Percentiles rank a stretch among this genome's conserved stretches.
Evolutionary conservation across 2,329 filamentous ascomycete genomes (phyloP).

Genomic region (Cladophialophora exuberans): DNA sequence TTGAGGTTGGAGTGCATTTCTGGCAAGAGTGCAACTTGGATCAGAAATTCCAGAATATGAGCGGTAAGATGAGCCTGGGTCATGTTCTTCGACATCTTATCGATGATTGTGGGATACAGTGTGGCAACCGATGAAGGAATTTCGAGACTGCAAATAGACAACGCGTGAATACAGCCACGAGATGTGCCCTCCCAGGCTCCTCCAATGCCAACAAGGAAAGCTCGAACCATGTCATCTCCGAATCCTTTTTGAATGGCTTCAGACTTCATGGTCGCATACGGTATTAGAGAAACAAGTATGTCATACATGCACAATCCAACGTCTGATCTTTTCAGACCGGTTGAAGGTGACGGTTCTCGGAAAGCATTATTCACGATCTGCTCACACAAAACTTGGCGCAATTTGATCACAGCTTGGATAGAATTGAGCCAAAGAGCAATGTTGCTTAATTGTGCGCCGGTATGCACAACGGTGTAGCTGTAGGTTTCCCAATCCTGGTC

Average conservation of each 20-base stretch:
- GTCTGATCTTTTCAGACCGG: slow-evolving; percentile 81
- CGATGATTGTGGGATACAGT: slow-evolving; percentile 79
- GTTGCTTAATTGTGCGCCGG: slow-evolving; percentile 87
- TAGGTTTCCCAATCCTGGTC: slow-evolving; percentile 89
- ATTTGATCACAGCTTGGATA: slow-evolving; percentile 72
- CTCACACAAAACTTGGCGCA: slow-evolving; percentile 78
- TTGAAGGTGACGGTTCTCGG: slow-evolving; percentile 77
- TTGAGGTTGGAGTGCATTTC: slow-evolving; percentile 86
- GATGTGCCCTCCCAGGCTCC: slow-evolving; percentile 76
- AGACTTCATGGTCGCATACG: slow-evolving; percentile 69
- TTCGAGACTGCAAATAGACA: slow-evolving; percentile 94
- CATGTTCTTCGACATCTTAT: slow-evolving; percentile 94
- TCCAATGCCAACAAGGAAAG: slow-evolving; percentile 83
- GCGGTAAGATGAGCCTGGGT: slow-evolving; percentile 89
- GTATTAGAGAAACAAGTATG: slow-evolving; percentile 81
- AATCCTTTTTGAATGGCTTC: slow-evolving; percentile 73
- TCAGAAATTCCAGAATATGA: slow-evolving; percentile 95
- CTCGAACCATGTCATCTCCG: slow-evolving; percentile 77
- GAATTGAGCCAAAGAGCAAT: slow-evolving; percentile 79
- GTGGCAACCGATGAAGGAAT: slow-evolving; percentile 85
- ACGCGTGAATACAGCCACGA: slow-evolving; percentile 89
- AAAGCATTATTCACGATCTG: slow-evolving; percentile 78
- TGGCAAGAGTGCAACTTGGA: slow-evolving; percentile 80
- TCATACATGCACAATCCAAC: slow-evolving; percentile 89
- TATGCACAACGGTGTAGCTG: slow-evolving; percentile 83